phyloP scores from a whole-genome alignment of 805 yeast genomes.

The Yamadazyma philogaea region DNA sequence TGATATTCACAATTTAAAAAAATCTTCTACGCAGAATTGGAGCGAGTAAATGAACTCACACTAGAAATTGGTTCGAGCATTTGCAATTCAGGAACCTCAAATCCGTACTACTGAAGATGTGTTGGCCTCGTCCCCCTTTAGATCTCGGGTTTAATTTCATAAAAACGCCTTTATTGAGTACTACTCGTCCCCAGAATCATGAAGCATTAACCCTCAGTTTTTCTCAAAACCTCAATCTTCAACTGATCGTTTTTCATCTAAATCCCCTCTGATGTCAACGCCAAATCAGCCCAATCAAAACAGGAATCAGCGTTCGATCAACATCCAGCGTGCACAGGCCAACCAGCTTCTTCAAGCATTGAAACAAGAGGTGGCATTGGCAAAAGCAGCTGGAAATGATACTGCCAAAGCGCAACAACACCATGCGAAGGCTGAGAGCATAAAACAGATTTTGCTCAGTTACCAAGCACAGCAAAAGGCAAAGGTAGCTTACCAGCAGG shows the following conservation, averaged over 20 bases:
- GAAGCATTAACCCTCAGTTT: neutral
- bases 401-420: constrained; percentile 63
- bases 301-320: constrained; percentile 2
- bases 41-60: too few species aligned
- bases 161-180: too few species aligned
- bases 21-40: too few species aligned
- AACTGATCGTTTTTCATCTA: too few species aligned
- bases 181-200: neutral
- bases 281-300: neutral
- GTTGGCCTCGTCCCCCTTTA: too few species aligned
- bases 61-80: too few species aligned
- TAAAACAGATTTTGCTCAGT: constrained; percentile 57
- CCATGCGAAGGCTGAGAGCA: constrained; percentile 57
- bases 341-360: constrained; percentile 60
- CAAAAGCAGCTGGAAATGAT: constrained; percentile 58
- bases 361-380: constrained; percentile 56
- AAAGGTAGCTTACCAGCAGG: constrained; percentile 10
- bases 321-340: constrained; percentile 49
- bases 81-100: too few species aligned
- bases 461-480: constrained; percentile 48
- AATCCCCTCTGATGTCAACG: constrained; percentile 4
- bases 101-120: too few species aligned
- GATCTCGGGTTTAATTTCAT: too few species aligned
- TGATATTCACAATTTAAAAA: too few species aligned
- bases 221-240: neutral